Evolutionary conservation across 2,329 filamentous ascomycete species (phyloP).

Genomic region (Fusarium acutatum): DNA sequence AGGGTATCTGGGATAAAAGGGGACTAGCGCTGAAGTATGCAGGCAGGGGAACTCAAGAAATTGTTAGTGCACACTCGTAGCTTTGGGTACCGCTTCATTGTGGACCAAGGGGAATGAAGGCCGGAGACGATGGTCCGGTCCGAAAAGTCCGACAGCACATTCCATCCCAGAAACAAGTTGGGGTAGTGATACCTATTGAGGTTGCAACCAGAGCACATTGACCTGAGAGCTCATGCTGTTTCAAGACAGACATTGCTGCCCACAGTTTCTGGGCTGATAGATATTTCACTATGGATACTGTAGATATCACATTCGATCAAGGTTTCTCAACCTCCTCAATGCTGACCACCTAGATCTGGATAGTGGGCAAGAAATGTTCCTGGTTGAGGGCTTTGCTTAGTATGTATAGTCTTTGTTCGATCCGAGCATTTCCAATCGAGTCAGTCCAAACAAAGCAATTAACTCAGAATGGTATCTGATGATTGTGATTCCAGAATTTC

Average conservation of each 20-base stretch:
- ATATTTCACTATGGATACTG: neutral
- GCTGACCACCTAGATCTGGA: neutral
- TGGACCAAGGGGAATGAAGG: conserved; percentile 7
- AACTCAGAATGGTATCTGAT: neutral
- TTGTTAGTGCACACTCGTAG: conserved; percentile 33
- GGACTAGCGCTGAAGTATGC: conserved; percentile 1
- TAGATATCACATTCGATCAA: conserved; percentile 2
- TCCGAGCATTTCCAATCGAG: neutral
- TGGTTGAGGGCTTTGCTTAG: neutral
- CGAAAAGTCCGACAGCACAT: neutral
- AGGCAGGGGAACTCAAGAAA: conserved; percentile 8
- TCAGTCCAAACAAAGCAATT: neutral
- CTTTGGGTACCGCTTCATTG: conserved; percentile 16
- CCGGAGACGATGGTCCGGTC: conserved; percentile 28
- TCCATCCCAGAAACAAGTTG: neutral
- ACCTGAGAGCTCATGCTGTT: neutral
- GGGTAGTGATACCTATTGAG: neutral
- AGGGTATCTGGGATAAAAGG: neutral
- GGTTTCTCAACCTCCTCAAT: neutral
- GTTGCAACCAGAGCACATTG: neutral
- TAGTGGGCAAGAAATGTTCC: neutral
- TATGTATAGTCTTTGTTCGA: neutral
- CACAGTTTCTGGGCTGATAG: neutral
- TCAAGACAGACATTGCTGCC: neutral
- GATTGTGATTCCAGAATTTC: neutral